A percentile compares a stretch with the other conserved stretches of the same genome.
Conservation (phyloP, 1,284 basidiomycete species). For the Trichosporon sp. region DNA sequence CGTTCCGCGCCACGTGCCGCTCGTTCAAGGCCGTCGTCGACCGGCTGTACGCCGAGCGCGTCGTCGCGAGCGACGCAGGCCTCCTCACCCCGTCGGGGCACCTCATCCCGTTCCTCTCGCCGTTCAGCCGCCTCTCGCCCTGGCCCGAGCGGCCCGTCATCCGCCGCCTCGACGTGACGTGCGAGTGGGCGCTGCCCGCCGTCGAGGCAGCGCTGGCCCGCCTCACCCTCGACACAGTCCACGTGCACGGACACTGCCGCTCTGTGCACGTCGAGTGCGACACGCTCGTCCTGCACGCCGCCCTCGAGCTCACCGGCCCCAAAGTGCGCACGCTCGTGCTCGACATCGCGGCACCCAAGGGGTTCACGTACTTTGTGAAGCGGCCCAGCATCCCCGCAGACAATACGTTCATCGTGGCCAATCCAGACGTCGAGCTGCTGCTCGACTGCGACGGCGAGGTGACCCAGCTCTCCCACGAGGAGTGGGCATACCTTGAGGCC, state of each 20-base stretch:
- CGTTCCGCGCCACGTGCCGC: not conserved
- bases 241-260: not conserved
- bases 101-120: not conserved
- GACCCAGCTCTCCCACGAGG: not conserved
- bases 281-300: not conserved
- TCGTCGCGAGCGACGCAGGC: not conserved
- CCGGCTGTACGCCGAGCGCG: not conserved
- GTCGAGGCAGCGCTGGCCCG: not conserved
- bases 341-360: not conserved
- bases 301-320: not conserved
- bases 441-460: not conserved
- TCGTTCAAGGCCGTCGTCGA: not conserved
- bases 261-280: not conserved
- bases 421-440: not conserved
- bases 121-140: not conserved
- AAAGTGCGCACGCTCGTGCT: not conserved
- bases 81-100: not conserved
- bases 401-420: not conserved
- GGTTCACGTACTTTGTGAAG: not conserved
- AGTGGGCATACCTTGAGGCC: not conserved
- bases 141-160: not conserved
- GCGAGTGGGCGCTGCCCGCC: not conserved
- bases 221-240: not conserved
- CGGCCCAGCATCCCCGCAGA: not conserved
- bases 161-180: not conserved